Evolutionary conservation across 75 land plant species (phyloP).

Genomic region (Adiantum capillusveneris): DNA sequence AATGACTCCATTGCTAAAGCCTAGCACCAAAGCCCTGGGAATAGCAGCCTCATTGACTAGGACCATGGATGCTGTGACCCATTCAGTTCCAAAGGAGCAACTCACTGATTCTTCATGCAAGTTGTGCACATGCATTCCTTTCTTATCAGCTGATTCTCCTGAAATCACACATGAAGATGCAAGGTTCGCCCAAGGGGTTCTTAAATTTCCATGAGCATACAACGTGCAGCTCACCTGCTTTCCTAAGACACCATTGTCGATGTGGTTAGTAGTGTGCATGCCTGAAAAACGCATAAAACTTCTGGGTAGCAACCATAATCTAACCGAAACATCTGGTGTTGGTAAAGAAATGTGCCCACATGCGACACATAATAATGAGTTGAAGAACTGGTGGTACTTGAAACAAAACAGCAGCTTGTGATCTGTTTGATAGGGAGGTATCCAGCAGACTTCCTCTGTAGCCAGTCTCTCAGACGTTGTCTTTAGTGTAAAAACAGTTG

Average conservation of each 20-base stretch:
- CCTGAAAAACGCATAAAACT: not conserved
- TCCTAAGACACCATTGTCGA: slow-evolving; percentile 7
- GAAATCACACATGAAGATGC: not conserved
- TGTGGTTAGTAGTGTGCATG: not conserved
- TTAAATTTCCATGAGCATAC: slow-evolving; percentile 3
- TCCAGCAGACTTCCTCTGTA: not conserved
- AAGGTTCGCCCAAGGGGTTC: not conserved
- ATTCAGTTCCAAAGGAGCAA: slow-evolving; percentile 2
- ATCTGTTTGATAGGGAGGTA: not conserved
- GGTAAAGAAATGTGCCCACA: not conserved
- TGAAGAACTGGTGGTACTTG: not conserved
- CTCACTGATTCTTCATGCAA: not conserved
- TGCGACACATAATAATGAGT: not conserved
- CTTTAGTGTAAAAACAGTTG: not conserved
- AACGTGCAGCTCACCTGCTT: not conserved
- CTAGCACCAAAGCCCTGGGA: slow-evolving; percentile 64
- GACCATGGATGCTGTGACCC: slow-evolving; percentile 67
- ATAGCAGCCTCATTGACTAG: slow-evolving; percentile 32
- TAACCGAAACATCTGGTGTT: not conserved
- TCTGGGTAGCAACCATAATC: not conserved
- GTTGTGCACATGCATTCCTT: not conserved
- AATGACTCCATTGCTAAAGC: slow-evolving; percentile 53
- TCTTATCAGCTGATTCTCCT: not conserved
- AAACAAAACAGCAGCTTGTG: not conserved
- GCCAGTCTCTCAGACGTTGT: not conserved